These are phyloP conservation scores for Lentinula guzmanii DNA, from an alignment of 768 basidiomycete genomes.

Conservation along the genomic window DNA sequence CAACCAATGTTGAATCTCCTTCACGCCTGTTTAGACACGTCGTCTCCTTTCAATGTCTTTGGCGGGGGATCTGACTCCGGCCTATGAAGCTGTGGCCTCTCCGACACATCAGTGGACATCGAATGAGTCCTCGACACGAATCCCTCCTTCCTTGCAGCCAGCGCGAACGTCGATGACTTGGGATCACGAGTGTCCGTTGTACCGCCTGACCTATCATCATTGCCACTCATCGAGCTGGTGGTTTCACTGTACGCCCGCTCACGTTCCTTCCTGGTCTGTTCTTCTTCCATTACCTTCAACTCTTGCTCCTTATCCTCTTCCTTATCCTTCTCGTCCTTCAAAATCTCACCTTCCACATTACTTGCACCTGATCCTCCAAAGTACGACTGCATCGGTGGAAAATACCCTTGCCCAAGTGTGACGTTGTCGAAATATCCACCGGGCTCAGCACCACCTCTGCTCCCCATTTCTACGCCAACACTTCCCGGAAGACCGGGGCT, in stretches of 20 bases:
- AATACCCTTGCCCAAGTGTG: slow-evolving; percentile 22
- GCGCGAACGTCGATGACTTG: not conserved
- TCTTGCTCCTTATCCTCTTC: slow-evolving; percentile 3
- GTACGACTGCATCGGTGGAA: slow-evolving; percentile 19
- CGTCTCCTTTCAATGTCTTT: not conserved
- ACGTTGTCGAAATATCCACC: slow-evolving; percentile 37
- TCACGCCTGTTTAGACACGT: not conserved
- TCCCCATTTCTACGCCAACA: slow-evolving; percentile 19
- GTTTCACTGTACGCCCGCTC: not conserved
- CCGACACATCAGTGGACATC: slow-evolving; percentile 9
- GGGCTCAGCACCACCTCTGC: slow-evolving; percentile 19
- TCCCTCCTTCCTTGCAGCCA: slow-evolving; percentile 1
- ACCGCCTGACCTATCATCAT: not conserved
- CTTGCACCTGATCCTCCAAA: slow-evolving; percentile 5
- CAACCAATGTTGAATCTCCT: too few relatives aligned
- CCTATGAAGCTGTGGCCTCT: slow-evolving; percentile 8
- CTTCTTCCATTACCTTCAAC: slow-evolving; percentile 4
- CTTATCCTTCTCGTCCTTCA: slow-evolving; percentile 16
- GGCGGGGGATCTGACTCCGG: slow-evolving; percentile 9
- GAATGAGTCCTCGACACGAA: slow-evolving; percentile 14
- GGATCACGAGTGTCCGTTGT: not conserved
- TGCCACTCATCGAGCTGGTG: not conserved
- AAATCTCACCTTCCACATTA: slow-evolving; percentile 27
- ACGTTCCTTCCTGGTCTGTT: slow-evolving; percentile 7
- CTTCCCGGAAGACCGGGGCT: slow-evolving; percentile 20